Conservation (phyloP, 768 basidiomycete genomes). For the Rhodotorula graminis region DNA sequence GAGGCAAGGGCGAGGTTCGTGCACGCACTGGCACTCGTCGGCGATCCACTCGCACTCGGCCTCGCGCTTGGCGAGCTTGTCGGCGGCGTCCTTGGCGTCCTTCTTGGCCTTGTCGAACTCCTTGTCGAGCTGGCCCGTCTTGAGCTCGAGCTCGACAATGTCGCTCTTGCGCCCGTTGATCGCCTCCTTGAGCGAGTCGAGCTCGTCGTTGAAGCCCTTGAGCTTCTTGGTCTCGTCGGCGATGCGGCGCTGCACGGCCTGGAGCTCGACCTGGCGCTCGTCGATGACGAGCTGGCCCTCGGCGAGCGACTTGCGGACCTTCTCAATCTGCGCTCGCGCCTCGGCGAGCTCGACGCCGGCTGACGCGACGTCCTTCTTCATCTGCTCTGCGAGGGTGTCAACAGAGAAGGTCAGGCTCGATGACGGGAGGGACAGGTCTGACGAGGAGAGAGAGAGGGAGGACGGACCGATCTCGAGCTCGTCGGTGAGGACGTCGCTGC, state of each 20-base stretch:
- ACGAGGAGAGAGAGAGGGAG: not conserved
- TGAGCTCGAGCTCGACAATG: constrained; percentile 63
- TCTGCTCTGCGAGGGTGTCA: constrained; percentile 58
- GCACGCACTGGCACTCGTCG: constrained; percentile 75
- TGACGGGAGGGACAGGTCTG: no score
- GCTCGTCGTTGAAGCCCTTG: constrained; percentile 78
- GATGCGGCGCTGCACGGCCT: constrained; percentile 65
- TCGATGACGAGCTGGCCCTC: constrained; percentile 52
- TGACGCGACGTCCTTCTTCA: constrained; percentile 64
- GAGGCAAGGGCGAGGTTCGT: no score
- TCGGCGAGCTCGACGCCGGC: constrained; percentile 53
- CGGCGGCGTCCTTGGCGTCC: constrained; percentile 59
- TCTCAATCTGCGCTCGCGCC: constrained; percentile 54
- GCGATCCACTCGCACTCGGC: constrained; percentile 79
- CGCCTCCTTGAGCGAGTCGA: constrained; percentile 72
- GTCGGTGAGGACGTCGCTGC: constrained; percentile 84
- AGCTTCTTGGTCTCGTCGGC: constrained; percentile 82
- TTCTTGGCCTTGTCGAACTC: constrained; percentile 61
- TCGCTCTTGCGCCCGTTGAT: constrained; percentile 76
- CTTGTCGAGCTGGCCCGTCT: constrained; percentile 64
- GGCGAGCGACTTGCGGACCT: constrained; percentile 61
- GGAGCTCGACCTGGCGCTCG: constrained; percentile 51
- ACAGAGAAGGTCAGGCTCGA: constrained; percentile 2
- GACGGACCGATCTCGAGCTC: constrained; percentile 76
- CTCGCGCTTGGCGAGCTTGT: constrained; percentile 63